phyloP scores from a whole-genome alignment of 495 filamentous ascomycete species.

The Extremus antarcticus region DNA sequence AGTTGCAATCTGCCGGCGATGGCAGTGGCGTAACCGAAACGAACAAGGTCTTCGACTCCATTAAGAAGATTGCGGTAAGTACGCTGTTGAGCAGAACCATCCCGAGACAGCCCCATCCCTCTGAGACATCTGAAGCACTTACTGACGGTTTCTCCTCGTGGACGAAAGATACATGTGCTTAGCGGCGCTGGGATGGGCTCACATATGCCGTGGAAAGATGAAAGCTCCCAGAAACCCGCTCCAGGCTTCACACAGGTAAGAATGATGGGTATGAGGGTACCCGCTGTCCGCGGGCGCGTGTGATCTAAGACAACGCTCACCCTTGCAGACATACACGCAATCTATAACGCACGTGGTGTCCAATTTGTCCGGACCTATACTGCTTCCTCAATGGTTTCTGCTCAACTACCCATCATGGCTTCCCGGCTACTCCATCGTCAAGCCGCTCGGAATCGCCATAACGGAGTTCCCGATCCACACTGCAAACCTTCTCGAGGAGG shows the following conservation, averaged over 20 bases:
- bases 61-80: background rate
- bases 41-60: slow-evolving; percentile 19
- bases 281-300: no score
- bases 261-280: no score
- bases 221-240: slow-evolving; percentile 12
- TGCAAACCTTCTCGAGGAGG: slow-evolving; percentile 27
- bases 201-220: slow-evolving; percentile 19
- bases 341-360: slow-evolving; percentile 20
- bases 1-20: slow-evolving; percentile 5
- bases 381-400: slow-evolving; percentile 24
- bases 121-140: no score
- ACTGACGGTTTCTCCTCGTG: no score
- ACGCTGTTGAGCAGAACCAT: no score
- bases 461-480: slow-evolving; percentile 24
- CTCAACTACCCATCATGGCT: slow-evolving; percentile 19
- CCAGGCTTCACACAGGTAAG: slow-evolving; percentile 23
- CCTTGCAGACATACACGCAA: slow-evolving; percentile 23
- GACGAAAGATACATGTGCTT: slow-evolving; percentile 6
- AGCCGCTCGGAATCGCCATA: slow-evolving; percentile 17
- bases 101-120: no score
- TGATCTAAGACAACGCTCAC: no score
- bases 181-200: slow-evolving; percentile 24
- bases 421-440: slow-evolving; percentile 20
- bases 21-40: slow-evolving; percentile 5
- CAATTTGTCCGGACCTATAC: slow-evolving; percentile 16